Base-by-base conservation (phyloP, 306 rosid species). In the Ceratonia siliqua region DNA sequence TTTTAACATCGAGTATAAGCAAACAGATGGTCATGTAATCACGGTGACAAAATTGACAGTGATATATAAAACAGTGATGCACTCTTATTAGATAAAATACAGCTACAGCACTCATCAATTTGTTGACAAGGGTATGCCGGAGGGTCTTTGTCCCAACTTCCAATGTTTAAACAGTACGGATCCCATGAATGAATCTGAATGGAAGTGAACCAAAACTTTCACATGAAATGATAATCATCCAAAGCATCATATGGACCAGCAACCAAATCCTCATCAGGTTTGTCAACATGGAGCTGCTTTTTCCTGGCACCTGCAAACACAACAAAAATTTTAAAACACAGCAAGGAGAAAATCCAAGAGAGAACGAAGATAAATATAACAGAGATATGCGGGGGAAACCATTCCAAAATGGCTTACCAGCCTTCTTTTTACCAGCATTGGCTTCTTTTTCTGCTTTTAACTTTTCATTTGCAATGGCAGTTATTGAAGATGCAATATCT, bases 391-490 rank as follows among this genome's bases (percentile, higher is more conserved):
- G 3, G 4, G 18, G 2, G 61, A 2, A 27, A 35, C 6, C 9
- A 41, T 24, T 48, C 35, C 22, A 12, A 30, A 57, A 39, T 22
- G 18, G 8, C 4, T 20, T 83, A 92, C 96, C 97, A 83, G 86
- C 83, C 83, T 90, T 94, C 93, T 85, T 94, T 89, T 92, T 94
- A 36, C 96, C 91, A 81, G 97, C 87, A 81, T 84, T 89, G 33
- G 93, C 90, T 80, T 92, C 97, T 85, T 92, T 94, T 79, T 94
- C 99, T 18, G 91, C 91, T 79, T 87, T 94, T 62, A 94, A 58
- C 89, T 92, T 94, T 78, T 94, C 97, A 69, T 92, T 94, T 9
- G 97, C 96, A 89, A 94, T 88, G 55, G 99, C 97, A 3, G 96
- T 80, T 65, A 89, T 39, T 0, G 99, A 94, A 28, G 98, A 94